A percentile compares a stretch with the other conserved stretches of the same genome.
Conservation (phyloP, 2,329 filamentous ascomycete species). For the Aspergillus alliaceus region DNA sequence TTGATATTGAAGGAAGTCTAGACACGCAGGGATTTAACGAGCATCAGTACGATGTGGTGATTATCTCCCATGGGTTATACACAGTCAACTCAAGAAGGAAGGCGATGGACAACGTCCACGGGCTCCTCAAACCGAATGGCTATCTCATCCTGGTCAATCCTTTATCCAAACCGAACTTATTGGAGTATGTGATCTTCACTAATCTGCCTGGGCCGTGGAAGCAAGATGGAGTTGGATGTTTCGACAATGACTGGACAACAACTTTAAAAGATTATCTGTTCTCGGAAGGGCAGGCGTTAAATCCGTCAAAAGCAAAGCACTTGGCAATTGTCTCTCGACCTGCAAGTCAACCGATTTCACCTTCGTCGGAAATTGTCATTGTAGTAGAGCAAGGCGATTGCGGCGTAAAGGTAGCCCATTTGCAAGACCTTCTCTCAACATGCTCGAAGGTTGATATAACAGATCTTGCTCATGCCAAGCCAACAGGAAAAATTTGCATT, state of each 20-base stretch:
- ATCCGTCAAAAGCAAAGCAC: background rate
- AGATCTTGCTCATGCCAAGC: constrained; percentile 6
- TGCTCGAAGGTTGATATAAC: constrained; percentile 4
- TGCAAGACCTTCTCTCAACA: background rate
- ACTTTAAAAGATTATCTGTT: background rate
- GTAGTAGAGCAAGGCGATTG: constrained; percentile 6
- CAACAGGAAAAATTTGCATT: constrained; percentile 17
- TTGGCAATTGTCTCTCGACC: background rate
- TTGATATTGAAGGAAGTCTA: constrained; percentile 11
- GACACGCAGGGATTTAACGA: constrained; percentile 4
- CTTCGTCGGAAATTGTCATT: constrained; percentile 8
- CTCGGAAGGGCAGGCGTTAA: background rate
- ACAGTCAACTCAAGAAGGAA: constrained; percentile 4
- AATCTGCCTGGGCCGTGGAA: background rate
- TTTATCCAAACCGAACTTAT: background rate
- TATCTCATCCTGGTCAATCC: constrained; percentile 17
- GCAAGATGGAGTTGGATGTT: background rate
- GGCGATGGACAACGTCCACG: constrained; percentile 13
- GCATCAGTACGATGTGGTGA: constrained; percentile 16
- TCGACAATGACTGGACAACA: background rate
- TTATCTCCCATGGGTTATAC: constrained; percentile 18
- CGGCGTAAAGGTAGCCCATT: background rate
- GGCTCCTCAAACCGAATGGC: constrained; percentile 17
- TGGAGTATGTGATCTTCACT: background rate
- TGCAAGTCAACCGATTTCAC: background rate